These are phyloP conservation scores for Amaranthus tricolor DNA, from an alignment of 179 eudicot species.

Conservation along the genomic window DNA sequence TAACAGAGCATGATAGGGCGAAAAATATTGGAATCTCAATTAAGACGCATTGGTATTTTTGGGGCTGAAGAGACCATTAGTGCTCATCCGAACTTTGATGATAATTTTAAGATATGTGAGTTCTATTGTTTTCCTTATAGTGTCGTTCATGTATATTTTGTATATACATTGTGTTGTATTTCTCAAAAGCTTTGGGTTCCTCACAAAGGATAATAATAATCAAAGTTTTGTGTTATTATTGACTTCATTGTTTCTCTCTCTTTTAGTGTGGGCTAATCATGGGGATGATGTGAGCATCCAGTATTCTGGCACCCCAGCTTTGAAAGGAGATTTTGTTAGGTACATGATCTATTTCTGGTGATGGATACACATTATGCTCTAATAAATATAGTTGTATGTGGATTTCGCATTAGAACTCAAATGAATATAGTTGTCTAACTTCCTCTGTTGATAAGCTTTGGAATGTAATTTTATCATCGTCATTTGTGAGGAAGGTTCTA, in stretches of 20 bases:
- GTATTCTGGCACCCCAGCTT: slow-evolving; percentile 96
- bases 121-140: slow-evolving; percentile 10
- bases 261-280: slow-evolving; percentile 93
- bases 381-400: not conserved
- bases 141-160: slow-evolving; percentile 4
- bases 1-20: slow-evolving; percentile 94
- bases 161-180: not conserved
- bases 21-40: slow-evolving; percentile 86
- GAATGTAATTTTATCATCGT: not conserved
- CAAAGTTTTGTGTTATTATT: slow-evolving; percentile 11
- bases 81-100: slow-evolving; percentile 80
- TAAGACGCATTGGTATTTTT: slow-evolving; percentile 77
- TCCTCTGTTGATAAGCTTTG: not conserved
- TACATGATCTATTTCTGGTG: slow-evolving; percentile 13
- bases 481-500: not conserved
- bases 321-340: slow-evolving; percentile 99
- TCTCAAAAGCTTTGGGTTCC: too few relatives aligned
- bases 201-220: not conserved
- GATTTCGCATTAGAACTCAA: not conserved
- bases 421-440: not conserved
- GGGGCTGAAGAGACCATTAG: slow-evolving; percentile 78
- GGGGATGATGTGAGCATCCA: slow-evolving; percentile 97
- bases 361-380: not conserved
- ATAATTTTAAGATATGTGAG: slow-evolving; percentile 78
- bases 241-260: slow-evolving; percentile 10